These are phyloP conservation scores for Rubus parviflorus DNA, from an alignment of 306 rosid genomes.

Conservation along the genomic window DNA sequence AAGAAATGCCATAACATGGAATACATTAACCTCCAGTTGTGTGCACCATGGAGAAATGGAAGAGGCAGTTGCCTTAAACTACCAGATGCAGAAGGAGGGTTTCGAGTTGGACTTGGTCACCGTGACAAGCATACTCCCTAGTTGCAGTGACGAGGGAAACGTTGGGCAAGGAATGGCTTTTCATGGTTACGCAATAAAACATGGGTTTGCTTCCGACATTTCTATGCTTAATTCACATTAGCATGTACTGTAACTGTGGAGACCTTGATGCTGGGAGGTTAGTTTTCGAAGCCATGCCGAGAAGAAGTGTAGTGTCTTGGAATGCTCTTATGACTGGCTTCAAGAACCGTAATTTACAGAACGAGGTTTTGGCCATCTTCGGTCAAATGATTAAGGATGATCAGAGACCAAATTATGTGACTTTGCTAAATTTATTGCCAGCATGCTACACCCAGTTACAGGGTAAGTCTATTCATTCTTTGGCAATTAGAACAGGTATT, in stretches of 20 bases:
- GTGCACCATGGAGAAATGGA: conserved; percentile 18
- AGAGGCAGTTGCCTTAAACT: conserved; percentile 4
- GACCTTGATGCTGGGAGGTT: conserved; percentile 33
- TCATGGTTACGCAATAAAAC: conserved; percentile 31
- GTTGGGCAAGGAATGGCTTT: conserved; percentile 34
- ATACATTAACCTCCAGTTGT: conserved; percentile 30
- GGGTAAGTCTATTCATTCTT: conserved; percentile 38
- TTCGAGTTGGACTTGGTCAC: conserved; percentile 29
- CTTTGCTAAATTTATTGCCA: conserved; percentile 33
- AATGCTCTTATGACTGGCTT: conserved; percentile 41
- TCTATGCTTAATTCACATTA: conserved; percentile 35
- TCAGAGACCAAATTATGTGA: conserved; percentile 32
- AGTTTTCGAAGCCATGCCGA: conserved; percentile 32
- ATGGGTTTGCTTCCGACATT: conserved; percentile 18
- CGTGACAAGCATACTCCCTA: conserved; percentile 34
- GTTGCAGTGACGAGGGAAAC: conserved; percentile 3
- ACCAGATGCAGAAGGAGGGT: conserved; percentile 34
- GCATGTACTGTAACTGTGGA: conserved; percentile 38
- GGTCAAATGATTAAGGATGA: conserved; percentile 21
- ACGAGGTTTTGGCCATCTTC: conserved; percentile 18
- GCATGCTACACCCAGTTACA: conserved; percentile 29
- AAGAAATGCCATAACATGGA: conserved; percentile 32
- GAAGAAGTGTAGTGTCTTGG: conserved; percentile 33
- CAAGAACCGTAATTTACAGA: conserved; percentile 22
- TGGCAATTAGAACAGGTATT: conserved; percentile 23